Evolutionary conservation across 192 early-diverging fungal genomes (phyloP).

Genomic region (Lobosporangium transversale): DNA sequence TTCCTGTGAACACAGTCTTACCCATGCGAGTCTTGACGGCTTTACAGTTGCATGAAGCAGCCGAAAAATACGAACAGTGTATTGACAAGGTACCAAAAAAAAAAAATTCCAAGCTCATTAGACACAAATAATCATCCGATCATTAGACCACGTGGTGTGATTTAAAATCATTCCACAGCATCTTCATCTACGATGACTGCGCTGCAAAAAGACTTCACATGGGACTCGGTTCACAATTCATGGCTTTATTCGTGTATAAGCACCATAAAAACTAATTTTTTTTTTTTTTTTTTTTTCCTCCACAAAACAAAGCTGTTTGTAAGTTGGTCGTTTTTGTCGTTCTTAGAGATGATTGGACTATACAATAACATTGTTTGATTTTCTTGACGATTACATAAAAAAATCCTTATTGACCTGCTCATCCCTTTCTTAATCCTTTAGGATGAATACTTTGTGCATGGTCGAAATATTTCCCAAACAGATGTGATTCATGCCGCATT

Average conservation of each 20-base stretch:
- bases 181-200: slow-evolving; percentile 30
- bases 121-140: too few relatives aligned
- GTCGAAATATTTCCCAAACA: slow-evolving; percentile 29
- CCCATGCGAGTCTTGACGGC: slow-evolving; percentile 49
- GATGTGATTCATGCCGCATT: slow-evolving; percentile 32
- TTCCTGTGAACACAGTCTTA: slow-evolving; percentile 35
- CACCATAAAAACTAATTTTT: too few relatives aligned
- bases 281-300: not conserved
- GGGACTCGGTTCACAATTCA: too few relatives aligned
- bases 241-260: too few relatives aligned
- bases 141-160: too few relatives aligned
- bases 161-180: too few relatives aligned
- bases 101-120: too few relatives aligned
- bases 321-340: slow-evolving; percentile 3
- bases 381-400: not conserved
- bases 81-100: slow-evolving; percentile 29
- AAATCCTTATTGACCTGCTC: not conserved
- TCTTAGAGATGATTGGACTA: slow-evolving; percentile 11
- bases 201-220: slow-evolving; percentile 1
- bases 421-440: not conserved
- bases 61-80: slow-evolving; percentile 38
- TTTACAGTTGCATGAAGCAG: slow-evolving; percentile 30
- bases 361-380: not conserved
- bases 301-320: slow-evolving; percentile 21
- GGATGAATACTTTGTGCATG: slow-evolving; percentile 49